A percentile compares a stretch with the other conserved stretches of the same genome.
Conservation (phyloP, 2,329 filamentous ascomycete species). For the Metarhizium anisopliae region DNA sequence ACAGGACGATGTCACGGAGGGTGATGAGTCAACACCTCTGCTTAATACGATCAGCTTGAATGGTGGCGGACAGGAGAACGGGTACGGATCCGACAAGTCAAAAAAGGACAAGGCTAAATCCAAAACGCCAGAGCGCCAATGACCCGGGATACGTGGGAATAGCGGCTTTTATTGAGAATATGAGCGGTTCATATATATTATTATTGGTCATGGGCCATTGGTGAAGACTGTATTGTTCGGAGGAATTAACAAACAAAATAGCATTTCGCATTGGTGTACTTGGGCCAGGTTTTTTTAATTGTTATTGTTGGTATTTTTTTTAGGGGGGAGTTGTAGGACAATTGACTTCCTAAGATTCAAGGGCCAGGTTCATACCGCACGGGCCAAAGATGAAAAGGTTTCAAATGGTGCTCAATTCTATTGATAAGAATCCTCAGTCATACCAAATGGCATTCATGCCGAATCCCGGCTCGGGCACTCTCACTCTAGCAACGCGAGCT, state of each 20-base stretch:
- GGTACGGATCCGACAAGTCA: conserved; percentile 9
- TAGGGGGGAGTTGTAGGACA: neutral
- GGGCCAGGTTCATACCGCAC: no score
- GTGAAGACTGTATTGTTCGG: neutral
- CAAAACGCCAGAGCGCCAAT: neutral
- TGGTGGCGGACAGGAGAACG: conserved; percentile 5
- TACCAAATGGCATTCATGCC: conserved; percentile 92
- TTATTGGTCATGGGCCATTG: neutral
- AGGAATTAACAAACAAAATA: neutral
- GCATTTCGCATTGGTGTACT: neutral
- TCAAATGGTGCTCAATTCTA: no score
- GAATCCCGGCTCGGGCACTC: conserved; percentile 80
- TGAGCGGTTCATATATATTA: neutral
- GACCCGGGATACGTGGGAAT: neutral
- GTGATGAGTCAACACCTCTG: conserved; percentile 10
- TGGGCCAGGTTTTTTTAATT: no score
- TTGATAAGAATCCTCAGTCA: neutral
- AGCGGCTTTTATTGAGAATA: neutral
- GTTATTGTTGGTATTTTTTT: neutral
- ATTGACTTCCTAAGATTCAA: no score
- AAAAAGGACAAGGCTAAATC: conserved; percentile 2
- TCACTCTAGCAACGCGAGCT: conserved; percentile 64
- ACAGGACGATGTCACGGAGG: neutral
- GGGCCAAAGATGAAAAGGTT: no score
- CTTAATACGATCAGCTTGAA: conserved; percentile 3